These are phyloP conservation scores for Zymoseptoria passerinii DNA, from an alignment of 2,329 filamentous ascomycete species.

Conservation along the genomic window DNA sequence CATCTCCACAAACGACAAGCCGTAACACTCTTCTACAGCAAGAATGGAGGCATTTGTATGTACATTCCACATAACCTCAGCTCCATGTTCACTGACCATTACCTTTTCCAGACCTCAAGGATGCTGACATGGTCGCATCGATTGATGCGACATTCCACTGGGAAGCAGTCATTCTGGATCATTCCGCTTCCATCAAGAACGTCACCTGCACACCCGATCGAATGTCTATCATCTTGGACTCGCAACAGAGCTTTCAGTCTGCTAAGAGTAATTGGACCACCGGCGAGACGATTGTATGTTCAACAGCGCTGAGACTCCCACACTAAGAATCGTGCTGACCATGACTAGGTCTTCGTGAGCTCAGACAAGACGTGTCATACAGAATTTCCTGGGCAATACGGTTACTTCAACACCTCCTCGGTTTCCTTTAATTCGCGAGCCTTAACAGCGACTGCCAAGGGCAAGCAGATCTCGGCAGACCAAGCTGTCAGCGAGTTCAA, in stretches of 20 bases:
- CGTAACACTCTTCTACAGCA: not conserved
- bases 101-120: not conserved
- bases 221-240: not conserved
- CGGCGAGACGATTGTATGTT: not conserved
- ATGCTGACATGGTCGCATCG: not conserved
- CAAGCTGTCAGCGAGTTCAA: not conserved
- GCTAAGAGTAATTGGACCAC: not conserved
- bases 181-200: not conserved
- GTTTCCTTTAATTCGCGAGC: not conserved
- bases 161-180: not conserved
- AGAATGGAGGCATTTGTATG: not conserved
- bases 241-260: not conserved
- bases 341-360: not conserved
- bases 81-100: too few relatives aligned
- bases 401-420: not conserved
- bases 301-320: too few relatives aligned
- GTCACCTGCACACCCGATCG: not conserved
- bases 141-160: not conserved
- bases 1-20: not conserved
- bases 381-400: not conserved
- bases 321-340: too few relatives aligned
- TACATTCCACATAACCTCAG: too few relatives aligned
- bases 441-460: not conserved
- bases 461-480: not conserved
- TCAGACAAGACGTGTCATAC: not conserved